These are phyloP conservation scores for Lignosus rhinocerotis DNA, from an alignment of 1,284 basidiomycete species.

Conservation along the genomic window DNA sequence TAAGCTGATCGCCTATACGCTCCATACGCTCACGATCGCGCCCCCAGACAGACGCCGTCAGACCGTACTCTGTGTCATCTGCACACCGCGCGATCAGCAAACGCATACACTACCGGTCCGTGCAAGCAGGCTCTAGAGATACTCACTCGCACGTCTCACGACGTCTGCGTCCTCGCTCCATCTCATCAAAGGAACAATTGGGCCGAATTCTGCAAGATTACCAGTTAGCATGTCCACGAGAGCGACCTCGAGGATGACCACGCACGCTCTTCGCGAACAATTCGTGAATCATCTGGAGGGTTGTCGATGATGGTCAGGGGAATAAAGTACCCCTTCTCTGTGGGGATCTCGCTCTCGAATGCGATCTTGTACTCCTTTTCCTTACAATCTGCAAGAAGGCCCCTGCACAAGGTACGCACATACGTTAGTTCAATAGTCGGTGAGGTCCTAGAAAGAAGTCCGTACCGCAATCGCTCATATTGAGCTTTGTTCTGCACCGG, in stretches of 20 bases:
- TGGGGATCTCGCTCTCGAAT: conserved; percentile 3
- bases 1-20: conserved; percentile 3
- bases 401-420: not conserved
- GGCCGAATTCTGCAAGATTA: conserved; percentile 13
- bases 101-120: no score
- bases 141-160: conserved; percentile 17
- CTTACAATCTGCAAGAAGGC: conserved; percentile 13
- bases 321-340: conserved; percentile 15
- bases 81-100: not conserved
- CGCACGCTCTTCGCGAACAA: conserved; percentile 21
- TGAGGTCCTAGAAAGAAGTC: not conserved
- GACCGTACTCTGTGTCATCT: conserved; percentile 13
- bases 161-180: conserved; percentile 22
- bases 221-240: no score
- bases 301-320: conserved; percentile 18
- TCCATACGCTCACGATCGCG: conserved; percentile 5
- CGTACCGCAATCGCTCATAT: conserved; percentile 16
- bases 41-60: conserved; percentile 10
- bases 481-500: conserved; percentile 18
- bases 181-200: conserved; percentile 17
- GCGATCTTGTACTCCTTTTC: conserved; percentile 17
- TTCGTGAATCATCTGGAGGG: conserved; percentile 18
- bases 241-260: not conserved
- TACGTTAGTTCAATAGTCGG: no score
- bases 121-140: not conserved